A percentile compares a stretch with the other conserved stretches of the same genome.
phyloP scores from a whole-genome alignment of 2,329 filamentous ascomycete species.

The Colletotrichum limetticola region DNA sequence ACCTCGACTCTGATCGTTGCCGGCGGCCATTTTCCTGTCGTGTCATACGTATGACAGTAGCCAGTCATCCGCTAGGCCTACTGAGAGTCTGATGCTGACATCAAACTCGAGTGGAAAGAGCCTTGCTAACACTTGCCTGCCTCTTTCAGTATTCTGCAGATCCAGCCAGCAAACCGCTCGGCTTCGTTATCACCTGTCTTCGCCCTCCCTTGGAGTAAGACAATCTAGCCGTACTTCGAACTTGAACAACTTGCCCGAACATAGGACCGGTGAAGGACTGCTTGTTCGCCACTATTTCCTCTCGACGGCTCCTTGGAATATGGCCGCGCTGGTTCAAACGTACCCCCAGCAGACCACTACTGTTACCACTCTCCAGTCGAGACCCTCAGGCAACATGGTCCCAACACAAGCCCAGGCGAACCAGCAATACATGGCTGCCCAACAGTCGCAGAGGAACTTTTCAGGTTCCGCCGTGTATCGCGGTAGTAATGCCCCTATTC shows the following conservation, averaged over 20 bases:
- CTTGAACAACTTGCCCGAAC: not conserved
- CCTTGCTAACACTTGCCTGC: slow-evolving; percentile 17
- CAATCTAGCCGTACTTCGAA: not conserved
- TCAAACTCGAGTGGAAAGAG: not conserved
- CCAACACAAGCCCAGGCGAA: slow-evolving; percentile 59
- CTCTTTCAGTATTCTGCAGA: slow-evolving; percentile 4
- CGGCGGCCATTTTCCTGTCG: not conserved
- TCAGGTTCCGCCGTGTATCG: slow-evolving; percentile 64
- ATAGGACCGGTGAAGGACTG: slow-evolving; percentile 16
- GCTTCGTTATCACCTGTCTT: not conserved
- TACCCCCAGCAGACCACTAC: slow-evolving; percentile 81
- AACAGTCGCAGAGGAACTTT: slow-evolving; percentile 58
- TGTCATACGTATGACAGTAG: not conserved
- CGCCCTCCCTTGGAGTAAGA: not conserved
- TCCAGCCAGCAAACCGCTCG: not conserved
- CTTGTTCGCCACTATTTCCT: slow-evolving; percentile 11
- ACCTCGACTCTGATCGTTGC: not conserved
- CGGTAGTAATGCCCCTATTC: slow-evolving; percentile 68
- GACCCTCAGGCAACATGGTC: slow-evolving; percentile 73
- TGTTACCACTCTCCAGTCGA: slow-evolving; percentile 80
- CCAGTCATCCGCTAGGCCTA: not conserved
- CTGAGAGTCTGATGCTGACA: not conserved
- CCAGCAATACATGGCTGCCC: slow-evolving; percentile 61
- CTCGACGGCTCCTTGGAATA: slow-evolving; percentile 55
- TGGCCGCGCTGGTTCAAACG: slow-evolving; percentile 88